Percentiles rank a stretch among this genome's conserved stretches.
Conservation (phyloP, 2,329 filamentous ascomycete species). For the Tolypocladium cylindrosporum region DNA sequence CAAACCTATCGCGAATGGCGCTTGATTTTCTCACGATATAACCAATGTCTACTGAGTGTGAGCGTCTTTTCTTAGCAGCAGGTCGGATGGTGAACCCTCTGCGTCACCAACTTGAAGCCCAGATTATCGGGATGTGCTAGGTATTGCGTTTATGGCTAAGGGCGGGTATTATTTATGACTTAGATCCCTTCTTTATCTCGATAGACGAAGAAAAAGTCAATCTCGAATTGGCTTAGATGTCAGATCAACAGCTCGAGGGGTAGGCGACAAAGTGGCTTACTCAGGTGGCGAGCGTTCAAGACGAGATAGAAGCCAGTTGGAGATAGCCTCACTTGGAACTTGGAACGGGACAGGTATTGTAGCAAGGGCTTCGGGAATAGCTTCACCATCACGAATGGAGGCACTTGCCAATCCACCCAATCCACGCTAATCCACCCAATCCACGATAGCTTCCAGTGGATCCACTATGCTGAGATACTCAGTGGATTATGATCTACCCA, state of each 20-base stretch:
- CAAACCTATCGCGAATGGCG: not conserved
- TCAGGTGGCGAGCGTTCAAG: not conserved
- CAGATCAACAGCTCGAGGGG: not conserved
- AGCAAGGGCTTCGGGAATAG: not conserved
- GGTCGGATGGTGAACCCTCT: slow-evolving; percentile 1
- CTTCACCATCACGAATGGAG: not conserved
- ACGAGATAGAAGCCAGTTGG: not conserved
- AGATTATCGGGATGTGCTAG: slow-evolving; percentile 1
- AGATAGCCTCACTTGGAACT: not conserved
- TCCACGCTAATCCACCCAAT: too few species aligned
- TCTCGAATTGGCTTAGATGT: not conserved
- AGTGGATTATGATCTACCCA: not conserved
- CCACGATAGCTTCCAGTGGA: too few species aligned
- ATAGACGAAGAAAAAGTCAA: not conserved
- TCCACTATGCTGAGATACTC: not conserved
- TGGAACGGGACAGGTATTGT: not conserved
- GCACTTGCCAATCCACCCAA: too few species aligned
- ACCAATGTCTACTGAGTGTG: slow-evolving; percentile 1
- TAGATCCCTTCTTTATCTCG: not conserved
- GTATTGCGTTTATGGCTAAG: not conserved
- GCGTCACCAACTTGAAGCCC: not conserved
- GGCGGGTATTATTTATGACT: not conserved
- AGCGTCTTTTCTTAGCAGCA: not conserved
- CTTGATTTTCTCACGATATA: not conserved
- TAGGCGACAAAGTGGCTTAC: not conserved